A percentile compares a stretch with the other conserved stretches of the same genome.
phyloP scores from a whole-genome alignment of 2,329 filamentous ascomycete genomes.

The Penicillium sp. region DNA sequence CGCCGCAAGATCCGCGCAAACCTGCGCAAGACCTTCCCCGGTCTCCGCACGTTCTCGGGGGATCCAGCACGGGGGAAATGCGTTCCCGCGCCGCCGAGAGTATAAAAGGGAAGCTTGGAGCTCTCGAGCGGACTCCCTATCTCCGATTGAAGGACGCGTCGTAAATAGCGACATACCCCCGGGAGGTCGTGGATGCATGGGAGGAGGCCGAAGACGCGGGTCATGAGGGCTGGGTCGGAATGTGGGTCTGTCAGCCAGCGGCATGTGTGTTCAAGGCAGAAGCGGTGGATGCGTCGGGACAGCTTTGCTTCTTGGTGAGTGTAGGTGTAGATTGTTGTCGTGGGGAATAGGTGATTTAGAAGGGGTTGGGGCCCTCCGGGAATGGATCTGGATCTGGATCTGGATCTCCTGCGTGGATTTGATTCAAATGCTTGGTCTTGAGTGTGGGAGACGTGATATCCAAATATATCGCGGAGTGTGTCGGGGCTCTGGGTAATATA shows the following conservation, averaged over 20 bases:
- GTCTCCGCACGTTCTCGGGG: constrained; percentile 31
- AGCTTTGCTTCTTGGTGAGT: constrained; percentile 69
- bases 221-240: constrained; percentile 15
- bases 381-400: neutral
- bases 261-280: constrained; percentile 63
- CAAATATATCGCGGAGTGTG: constrained; percentile 6
- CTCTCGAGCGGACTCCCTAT: constrained; percentile 23
- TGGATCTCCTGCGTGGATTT: neutral
- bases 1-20: constrained; percentile 18
- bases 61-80: constrained; percentile 56
- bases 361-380: constrained; percentile 21
- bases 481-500: neutral
- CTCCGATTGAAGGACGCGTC: constrained; percentile 17
- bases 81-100: constrained; percentile 65
- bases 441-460: constrained; percentile 12
- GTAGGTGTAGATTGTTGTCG: constrained; percentile 49
- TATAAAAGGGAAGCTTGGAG: constrained; percentile 24
- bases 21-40: constrained; percentile 24
- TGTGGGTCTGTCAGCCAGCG: constrained; percentile 50
- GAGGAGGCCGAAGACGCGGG: constrained; percentile 27
- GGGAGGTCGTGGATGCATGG: constrained; percentile 27
- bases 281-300: constrained; percentile 68
- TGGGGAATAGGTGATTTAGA: constrained; percentile 23
- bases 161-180: constrained; percentile 14
- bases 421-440: neutral